Percentiles rank a stretch among this genome's conserved stretches.
These are phyloP conservation scores for cucumber (Cucumis sativus) DNA, from an alignment of 306 rosid species.

Conservation along the genomic window DNA sequence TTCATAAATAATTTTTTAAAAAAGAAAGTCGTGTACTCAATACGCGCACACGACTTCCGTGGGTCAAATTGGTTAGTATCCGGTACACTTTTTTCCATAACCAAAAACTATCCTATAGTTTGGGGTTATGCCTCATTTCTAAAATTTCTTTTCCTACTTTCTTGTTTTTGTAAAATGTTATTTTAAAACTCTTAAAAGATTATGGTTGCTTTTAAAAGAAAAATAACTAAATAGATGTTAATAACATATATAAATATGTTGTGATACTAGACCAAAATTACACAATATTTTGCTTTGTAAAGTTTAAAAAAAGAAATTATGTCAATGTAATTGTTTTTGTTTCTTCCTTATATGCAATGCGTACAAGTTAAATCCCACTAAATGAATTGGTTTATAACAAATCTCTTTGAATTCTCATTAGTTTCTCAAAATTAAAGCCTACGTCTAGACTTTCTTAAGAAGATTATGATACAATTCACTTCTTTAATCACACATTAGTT, in stretches of 20 bases:
- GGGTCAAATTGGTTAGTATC: too few relatives aligned
- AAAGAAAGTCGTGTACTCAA: too few relatives aligned
- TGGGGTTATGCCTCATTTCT: too few relatives aligned
- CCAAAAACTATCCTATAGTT: too few relatives aligned
- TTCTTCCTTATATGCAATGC: neutral
- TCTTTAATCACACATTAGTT: neutral
- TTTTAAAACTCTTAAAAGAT: too few relatives aligned
- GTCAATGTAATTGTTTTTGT: neutral
- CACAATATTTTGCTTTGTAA: neutral
- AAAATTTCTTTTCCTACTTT: too few relatives aligned
- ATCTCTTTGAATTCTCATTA: neutral
- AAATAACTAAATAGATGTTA: neutral
- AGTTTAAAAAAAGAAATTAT: neutral
- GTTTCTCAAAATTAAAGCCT: neutral
- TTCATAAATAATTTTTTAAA: too few relatives aligned
- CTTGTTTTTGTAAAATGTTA: too few relatives aligned
- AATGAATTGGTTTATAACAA: neutral
- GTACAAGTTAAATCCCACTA: slow-evolving; percentile 3
- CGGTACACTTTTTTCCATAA: too few relatives aligned
- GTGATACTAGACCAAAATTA: neutral
- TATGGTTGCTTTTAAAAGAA: too few relatives aligned
- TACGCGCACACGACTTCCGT: too few relatives aligned
- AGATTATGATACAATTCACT: neutral
- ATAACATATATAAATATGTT: neutral
- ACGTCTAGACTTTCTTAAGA: neutral